These are phyloP conservation scores for Ephemerocybe angulata DNA, from an alignment of 768 basidiomycete genomes.

Conservation along the genomic window DNA sequence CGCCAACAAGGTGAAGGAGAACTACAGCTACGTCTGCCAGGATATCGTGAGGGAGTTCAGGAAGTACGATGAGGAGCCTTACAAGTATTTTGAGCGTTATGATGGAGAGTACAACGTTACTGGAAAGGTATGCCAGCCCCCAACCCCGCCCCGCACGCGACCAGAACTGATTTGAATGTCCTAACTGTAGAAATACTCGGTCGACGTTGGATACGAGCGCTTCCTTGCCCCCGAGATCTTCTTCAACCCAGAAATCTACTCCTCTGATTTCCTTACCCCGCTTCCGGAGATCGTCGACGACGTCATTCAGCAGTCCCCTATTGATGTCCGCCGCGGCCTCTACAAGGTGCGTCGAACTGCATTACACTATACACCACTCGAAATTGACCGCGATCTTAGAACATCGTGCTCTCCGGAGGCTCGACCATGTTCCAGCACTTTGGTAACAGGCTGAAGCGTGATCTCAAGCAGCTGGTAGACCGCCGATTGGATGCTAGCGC, in stretches of 20 bases:
- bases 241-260: constrained; percentile 99
- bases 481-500: constrained; percentile 79
- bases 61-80: constrained; percentile 95
- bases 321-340: constrained; percentile 92
- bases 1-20: constrained; percentile 94
- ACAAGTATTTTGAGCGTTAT: constrained; percentile 90
- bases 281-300: constrained; percentile 94
- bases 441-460: constrained; percentile 92
- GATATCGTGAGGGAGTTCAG: constrained; percentile 98
- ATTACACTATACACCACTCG: too few relatives aligned
- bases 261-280: constrained; percentile 95
- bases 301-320: constrained; percentile 93
- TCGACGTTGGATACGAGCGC: constrained; percentile 97
- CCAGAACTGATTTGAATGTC: background rate
- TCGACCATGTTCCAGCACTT: constrained; percentile 99
- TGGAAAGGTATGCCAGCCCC: constrained; percentile 59
- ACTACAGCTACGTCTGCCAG: constrained; percentile 97
- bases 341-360: constrained; percentile 85
- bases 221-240: constrained; percentile 99
- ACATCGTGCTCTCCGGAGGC: constrained; percentile 95
- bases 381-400: too few relatives aligned
- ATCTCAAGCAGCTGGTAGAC: constrained; percentile 92
- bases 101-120: constrained; percentile 94
- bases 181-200: constrained; percentile 70
- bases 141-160: too few relatives aligned